phyloP scores from a whole-genome alignment of 75 land plant genomes.

The Cupressus sempervirens region DNA sequence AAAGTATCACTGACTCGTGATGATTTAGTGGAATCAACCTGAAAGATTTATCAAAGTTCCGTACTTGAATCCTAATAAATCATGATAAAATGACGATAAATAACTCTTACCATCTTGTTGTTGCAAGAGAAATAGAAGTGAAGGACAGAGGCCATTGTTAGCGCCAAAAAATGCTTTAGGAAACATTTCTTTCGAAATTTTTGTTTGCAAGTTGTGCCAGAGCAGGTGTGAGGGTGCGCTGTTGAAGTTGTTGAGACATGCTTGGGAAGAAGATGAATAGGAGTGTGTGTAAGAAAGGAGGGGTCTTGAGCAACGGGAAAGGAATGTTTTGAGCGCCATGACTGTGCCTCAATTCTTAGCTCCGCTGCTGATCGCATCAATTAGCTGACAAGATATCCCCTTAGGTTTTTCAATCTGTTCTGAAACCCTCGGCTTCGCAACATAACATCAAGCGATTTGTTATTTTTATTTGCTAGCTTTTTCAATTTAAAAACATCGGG shows the following conservation, averaged over 20 bases:
- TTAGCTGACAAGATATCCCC: too few relatives aligned
- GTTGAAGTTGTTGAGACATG: background rate
- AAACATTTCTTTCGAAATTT: background rate
- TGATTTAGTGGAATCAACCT: too few relatives aligned
- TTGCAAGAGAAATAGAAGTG: slow-evolving; percentile 1
- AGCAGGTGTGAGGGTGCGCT: background rate
- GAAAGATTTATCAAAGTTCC: too few relatives aligned
- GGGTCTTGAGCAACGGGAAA: background rate
- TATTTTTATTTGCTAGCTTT: too few relatives aligned
- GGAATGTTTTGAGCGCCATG: background rate
- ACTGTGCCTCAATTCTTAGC: background rate
- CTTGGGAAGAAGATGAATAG: background rate
- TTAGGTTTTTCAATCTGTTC: too few relatives aligned
- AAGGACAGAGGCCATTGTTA: background rate
- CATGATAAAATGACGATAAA: too few relatives aligned
- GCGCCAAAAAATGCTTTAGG: background rate
- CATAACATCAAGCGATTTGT: too few relatives aligned
- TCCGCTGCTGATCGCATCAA: background rate
- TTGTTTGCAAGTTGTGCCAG: background rate
- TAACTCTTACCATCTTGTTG: background rate
- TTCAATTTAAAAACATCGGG: too few relatives aligned
- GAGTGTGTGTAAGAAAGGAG: background rate
- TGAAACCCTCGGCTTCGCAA: too few relatives aligned
- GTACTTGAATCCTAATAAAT: too few relatives aligned
- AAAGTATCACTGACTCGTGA: background rate